Conservation (phyloP, 331 rosid genomes). For the Rhamnella rubrinervis region DNA sequence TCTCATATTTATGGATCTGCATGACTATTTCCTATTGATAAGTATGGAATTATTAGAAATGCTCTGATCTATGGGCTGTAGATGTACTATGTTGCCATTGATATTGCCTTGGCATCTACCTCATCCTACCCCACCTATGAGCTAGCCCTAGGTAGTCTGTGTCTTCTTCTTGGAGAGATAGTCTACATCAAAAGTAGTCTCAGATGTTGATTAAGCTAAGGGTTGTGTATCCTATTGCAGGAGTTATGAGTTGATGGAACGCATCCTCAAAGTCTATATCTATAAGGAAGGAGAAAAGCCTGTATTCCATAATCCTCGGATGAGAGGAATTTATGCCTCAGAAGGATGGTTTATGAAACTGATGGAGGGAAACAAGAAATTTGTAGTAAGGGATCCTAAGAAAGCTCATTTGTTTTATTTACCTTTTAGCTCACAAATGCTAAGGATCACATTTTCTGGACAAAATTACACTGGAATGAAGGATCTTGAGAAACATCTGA, state of each 20-base stretch:
- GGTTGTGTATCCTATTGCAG: slow-evolving; percentile 37
- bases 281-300: slow-evolving; percentile 85
- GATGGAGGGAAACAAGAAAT: slow-evolving; percentile 56
- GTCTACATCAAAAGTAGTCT: background rate
- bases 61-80: no score
- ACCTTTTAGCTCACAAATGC: slow-evolving; percentile 66
- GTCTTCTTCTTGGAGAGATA: no score
- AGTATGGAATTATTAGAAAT: no score
- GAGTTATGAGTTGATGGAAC: slow-evolving; percentile 87
- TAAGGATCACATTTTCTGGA: slow-evolving; percentile 44
- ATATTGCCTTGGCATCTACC: no score
- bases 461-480: slow-evolving; percentile 27
- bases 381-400: slow-evolving; percentile 54
- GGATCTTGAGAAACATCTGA: slow-evolving; percentile 49
- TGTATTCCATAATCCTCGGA: slow-evolving; percentile 70
- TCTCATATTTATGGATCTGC: no score
- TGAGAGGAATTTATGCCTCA: slow-evolving; percentile 87
- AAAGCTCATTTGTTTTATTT: slow-evolving; percentile 79
- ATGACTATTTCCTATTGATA: no score
- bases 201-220: background rate
- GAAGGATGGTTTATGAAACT: slow-evolving; percentile 94
- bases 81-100: no score
- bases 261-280: slow-evolving; percentile 65
- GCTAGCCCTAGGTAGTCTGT: background rate
- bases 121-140: no score